A percentile compares a stretch with the other conserved stretches of the same genome.
These are phyloP conservation scores for Acanthamoeba healyi DNA, from an alignment of 208 protist species.

Conservation along the genomic window DNA sequence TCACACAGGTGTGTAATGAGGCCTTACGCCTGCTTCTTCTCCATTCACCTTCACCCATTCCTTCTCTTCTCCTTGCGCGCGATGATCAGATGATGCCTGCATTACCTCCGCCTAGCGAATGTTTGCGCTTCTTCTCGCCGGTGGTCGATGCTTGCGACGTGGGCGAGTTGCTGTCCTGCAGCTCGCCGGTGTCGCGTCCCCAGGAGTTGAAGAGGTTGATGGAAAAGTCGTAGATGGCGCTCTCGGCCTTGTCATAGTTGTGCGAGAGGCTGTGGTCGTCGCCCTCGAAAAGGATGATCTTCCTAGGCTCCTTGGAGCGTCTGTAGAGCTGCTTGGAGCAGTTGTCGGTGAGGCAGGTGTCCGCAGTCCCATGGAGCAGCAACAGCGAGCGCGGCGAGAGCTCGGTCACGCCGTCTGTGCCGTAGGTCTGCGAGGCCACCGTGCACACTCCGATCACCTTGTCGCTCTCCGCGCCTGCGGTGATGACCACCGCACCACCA, in stretches of 20 bases:
- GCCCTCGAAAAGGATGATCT: conserved; percentile 40
- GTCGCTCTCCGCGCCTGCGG: conserved; percentile 13
- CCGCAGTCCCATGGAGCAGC: conserved; percentile 39
- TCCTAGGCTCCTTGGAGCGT: conserved; percentile 6
- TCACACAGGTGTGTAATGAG: neutral
- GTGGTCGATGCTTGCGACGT: neutral
- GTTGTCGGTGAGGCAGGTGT: conserved; percentile 15
- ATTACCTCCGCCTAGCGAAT: conserved; percentile 20
- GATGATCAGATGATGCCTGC: neutral
- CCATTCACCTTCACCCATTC: neutral
- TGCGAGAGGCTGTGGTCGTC: conserved; percentile 54
- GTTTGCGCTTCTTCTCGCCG: conserved; percentile 10
- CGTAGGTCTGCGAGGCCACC: conserved; percentile 61
- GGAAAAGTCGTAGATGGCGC: conserved; percentile 51
- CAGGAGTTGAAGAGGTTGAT: conserved; percentile 49
- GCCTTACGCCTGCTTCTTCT: neutral
- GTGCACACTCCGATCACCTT: conserved; percentile 67
- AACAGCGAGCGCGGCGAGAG: neutral
- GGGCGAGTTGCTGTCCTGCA: neutral
- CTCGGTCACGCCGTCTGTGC: neutral
- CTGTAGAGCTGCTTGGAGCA: conserved; percentile 43
- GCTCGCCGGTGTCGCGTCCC: neutral
- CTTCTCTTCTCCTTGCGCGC: no score
- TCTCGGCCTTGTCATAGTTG: conserved; percentile 45
- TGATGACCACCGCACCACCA: conserved; percentile 50